Base-by-base conservation (phyloP, 2,329 filamentous ascomycete genomes). In the Myotisia sp. region DNA sequence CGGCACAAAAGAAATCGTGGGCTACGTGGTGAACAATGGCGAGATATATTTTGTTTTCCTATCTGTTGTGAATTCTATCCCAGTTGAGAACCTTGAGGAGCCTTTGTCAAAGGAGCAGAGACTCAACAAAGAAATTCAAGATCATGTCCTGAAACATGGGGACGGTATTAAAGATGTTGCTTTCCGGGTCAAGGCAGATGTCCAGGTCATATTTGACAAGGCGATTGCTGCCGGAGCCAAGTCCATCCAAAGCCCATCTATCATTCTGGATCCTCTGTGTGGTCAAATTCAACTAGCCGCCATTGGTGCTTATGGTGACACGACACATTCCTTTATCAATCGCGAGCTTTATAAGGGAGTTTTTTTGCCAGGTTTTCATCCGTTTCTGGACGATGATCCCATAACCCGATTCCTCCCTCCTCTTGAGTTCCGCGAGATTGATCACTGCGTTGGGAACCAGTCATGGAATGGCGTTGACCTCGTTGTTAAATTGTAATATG, bases 401-500 rank as follows among this genome's bases (percentile, higher is more conserved):
- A 52, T 68, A 14, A 50, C 53, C 21, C 41, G 47, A 12, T 45
- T 49, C 26, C 62, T 80, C 3, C 82, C 84, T 0, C 44, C 59
- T 0, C 68, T 92, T n/a, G 56, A 65, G 5, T 69, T 92, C 32
- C 66, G 71, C 38, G 76, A 76, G 47, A 83, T 93, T 58, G 86
- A 93, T 60, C 85, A 93, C 67, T 93, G 85, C 60, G 85, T 93
- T 47, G 86, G 85, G 48, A 93, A 93, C 67, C 85, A 93, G 64
- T 76, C 81, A 56, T 93, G 85, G 85, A 68, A 81, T 55, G 75
- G 83, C 49, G 84, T 93, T 60, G 67, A 74, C 35, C 54, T 58
- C 5, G 62, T 62, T 14, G 74, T 71, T 43, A 62, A 64, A 34
- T 75, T 70, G 58, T 63, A 52, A 31, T 52, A 44, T 21, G 7